A percentile compares a stretch with the other conserved stretches of the same genome.
phyloP scores from a whole-genome alignment of 495 filamentous ascomycete genomes.

The Aspergillus hancockii region DNA sequence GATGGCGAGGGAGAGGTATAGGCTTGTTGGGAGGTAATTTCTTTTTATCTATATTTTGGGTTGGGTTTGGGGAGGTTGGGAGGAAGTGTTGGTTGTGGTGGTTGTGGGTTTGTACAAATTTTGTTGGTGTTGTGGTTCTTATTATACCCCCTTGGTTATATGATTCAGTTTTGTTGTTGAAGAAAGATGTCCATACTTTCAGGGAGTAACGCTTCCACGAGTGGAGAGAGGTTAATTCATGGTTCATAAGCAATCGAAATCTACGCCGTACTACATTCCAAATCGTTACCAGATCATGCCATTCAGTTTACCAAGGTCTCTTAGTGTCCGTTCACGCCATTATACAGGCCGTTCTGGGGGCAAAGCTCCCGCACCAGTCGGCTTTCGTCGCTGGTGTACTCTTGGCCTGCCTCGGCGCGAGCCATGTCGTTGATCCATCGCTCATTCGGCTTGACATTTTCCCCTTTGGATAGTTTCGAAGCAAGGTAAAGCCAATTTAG shows the following conservation, averaged over 20 bases:
- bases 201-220: not conserved
- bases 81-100: not conserved
- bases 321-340: conserved; percentile 25
- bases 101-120: conserved; percentile 11
- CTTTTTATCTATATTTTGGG: not conserved
- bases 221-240: not conserved
- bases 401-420: conserved; percentile 61
- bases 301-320: not conserved
- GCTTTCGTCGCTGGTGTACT: conserved; percentile 61
- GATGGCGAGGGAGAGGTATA: conserved; percentile 50
- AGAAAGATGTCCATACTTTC: not conserved
- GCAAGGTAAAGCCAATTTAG: conserved; percentile 78
- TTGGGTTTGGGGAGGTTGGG: not conserved
- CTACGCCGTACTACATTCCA: too few relatives aligned
- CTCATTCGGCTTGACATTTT: conserved; percentile 49
- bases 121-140: conserved; percentile 9
- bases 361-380: conserved; percentile 50
- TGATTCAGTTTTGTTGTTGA: conserved; percentile 4
- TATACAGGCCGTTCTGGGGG: conserved; percentile 30
- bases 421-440: conserved; percentile 82
- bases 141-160: conserved; percentile 24
- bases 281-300: too few relatives aligned
- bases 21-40: conserved; percentile 39
- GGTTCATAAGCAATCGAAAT: not conserved
- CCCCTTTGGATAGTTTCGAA: conserved; percentile 56